These are phyloP conservation scores for Dryas drummondii DNA, from an alignment of 306 rosid genomes.

Conservation along the genomic window DNA sequence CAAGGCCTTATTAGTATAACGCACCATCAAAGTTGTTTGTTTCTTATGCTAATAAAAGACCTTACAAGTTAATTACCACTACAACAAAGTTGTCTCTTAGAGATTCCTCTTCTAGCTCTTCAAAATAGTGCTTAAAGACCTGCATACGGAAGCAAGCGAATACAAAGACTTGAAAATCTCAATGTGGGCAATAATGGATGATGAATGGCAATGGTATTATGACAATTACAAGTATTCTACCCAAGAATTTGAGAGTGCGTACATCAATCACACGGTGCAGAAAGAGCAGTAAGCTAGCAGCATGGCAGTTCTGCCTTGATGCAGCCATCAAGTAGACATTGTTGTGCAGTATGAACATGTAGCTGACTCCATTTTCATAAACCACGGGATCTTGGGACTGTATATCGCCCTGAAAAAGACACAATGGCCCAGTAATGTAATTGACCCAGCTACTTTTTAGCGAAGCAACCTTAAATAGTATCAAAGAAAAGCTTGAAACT, in stretches of 20 bases:
- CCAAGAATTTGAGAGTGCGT: neutral
- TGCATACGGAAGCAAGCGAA: slow-evolving; percentile 29
- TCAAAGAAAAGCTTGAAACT: neutral
- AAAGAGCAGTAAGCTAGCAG: slow-evolving; percentile 75
- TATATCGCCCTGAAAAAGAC: slow-evolving; percentile 54
- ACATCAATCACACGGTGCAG: slow-evolving; percentile 75
- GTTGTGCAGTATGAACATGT: slow-evolving; percentile 78
- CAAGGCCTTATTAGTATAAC: neutral
- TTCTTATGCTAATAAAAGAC: neutral
- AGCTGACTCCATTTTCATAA: slow-evolving; percentile 69
- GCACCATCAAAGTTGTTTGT: neutral
- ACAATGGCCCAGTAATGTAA: neutral
- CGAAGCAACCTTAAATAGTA: too few species aligned
- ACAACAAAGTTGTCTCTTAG: slow-evolving; percentile 86
- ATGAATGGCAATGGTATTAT: neutral
- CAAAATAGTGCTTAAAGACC: slow-evolving; percentile 87
- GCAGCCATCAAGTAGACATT: slow-evolving; percentile 74
- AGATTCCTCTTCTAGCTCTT: slow-evolving; percentile 82
- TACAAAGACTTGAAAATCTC: neutral
- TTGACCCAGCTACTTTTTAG: neutral
- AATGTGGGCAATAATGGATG: neutral
- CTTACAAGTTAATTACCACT: slow-evolving; percentile 52
- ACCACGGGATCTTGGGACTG: slow-evolving; percentile 87
- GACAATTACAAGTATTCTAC: neutral
- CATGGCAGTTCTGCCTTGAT: slow-evolving; percentile 83